phyloP scores from a whole-genome alignment of 2,329 filamentous ascomycete genomes.

The Karstenula rhodostoma region DNA sequence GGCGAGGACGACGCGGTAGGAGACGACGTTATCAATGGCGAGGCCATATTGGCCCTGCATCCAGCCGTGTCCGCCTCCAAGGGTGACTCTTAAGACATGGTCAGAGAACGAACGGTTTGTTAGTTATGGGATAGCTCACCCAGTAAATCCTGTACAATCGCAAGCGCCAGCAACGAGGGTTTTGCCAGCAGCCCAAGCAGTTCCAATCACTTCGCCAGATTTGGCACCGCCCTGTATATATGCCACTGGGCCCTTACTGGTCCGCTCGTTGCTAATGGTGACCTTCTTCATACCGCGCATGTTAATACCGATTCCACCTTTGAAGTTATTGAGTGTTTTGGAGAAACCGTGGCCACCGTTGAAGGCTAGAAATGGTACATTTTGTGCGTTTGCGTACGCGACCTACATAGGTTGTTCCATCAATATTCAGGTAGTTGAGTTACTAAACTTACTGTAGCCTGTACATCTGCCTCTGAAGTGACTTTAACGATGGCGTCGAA shows the following conservation, averaged over 20 bases:
- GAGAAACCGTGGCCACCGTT: slow-evolving; percentile 47
- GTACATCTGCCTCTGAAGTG: slow-evolving; percentile 29
- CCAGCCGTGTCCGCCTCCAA: slow-evolving; percentile 67
- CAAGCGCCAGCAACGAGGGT: slow-evolving; percentile 19
- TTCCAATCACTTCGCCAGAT: slow-evolving; percentile 34
- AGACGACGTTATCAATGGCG: slow-evolving; percentile 34
- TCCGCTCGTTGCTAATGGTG: slow-evolving; percentile 30
- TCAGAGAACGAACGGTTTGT: neutral
- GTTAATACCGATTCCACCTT: slow-evolving; percentile 42
- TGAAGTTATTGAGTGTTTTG: slow-evolving; percentile 30
- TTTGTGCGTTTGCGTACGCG: slow-evolving; percentile 28
- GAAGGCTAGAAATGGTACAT: slow-evolving; percentile 47
- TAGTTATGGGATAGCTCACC: slow-evolving; percentile 28
- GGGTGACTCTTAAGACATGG: slow-evolving; percentile 45
- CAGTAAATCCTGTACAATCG: slow-evolving; percentile 59
- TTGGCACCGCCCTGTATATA: slow-evolving; percentile 36
- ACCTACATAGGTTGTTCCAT: slow-evolving; percentile 20
- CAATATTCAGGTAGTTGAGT: neutral
- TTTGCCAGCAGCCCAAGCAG: slow-evolving; percentile 40
- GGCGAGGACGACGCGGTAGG: slow-evolving; percentile 49
- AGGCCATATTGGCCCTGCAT: slow-evolving; percentile 58
- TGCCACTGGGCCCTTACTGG: slow-evolving; percentile 27
- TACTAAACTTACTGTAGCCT: slow-evolving; percentile 23
- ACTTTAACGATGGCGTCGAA: slow-evolving; percentile 32
- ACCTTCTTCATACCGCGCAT: slow-evolving; percentile 37